These are phyloP conservation scores for Xylariaceae sp. DNA, from an alignment of 2,329 filamentous ascomycete species.

Conservation along the genomic window DNA sequence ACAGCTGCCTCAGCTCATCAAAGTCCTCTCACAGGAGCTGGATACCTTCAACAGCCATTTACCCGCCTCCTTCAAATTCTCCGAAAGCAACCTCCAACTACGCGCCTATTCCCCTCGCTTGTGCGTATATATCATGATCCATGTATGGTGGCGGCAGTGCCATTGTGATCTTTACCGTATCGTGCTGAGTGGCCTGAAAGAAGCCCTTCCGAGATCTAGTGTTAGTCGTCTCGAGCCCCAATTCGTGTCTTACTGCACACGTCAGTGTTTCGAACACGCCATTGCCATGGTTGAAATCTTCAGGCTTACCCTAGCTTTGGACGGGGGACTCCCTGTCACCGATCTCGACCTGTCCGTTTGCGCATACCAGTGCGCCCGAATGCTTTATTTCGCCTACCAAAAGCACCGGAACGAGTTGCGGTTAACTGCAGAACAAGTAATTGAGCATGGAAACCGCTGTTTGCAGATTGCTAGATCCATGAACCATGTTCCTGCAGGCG, in stretches of 20 bases:
- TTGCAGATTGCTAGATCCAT: conserved; percentile 47
- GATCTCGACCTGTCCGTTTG: conserved; percentile 53
- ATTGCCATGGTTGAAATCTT: conserved; percentile 53
- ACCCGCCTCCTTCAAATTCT: conserved; percentile 53
- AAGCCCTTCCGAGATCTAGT: conserved; percentile 42
- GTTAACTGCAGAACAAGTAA: conserved; percentile 41
- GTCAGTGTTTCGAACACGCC: conserved; percentile 50
- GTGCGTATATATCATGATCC: conserved; percentile 55
- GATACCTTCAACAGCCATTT: conserved; percentile 49
- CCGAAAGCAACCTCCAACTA: conserved; percentile 50
- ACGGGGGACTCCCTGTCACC: conserved; percentile 46
- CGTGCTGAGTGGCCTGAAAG: conserved; percentile 46
- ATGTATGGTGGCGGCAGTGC: conserved; percentile 55
- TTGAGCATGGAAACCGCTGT: conserved; percentile 48
- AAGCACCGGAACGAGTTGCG: conserved; percentile 40
- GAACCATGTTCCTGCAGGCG: conserved; percentile 46
- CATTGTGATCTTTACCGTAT: conserved; percentile 53
- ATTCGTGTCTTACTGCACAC: conserved; percentile 46
- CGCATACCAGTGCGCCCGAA: conserved; percentile 50
- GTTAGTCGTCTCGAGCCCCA: conserved; percentile 43
- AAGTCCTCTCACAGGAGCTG: conserved; percentile 42
- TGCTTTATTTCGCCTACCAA: conserved; percentile 48
- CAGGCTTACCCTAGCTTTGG: conserved; percentile 45
- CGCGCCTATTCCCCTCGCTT: conserved; percentile 53
- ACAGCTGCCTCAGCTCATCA: conserved; percentile 42